phyloP scores from a whole-genome alignment of 2,329 filamentous ascomycete genomes.

The Aquanectria penicillioides region DNA sequence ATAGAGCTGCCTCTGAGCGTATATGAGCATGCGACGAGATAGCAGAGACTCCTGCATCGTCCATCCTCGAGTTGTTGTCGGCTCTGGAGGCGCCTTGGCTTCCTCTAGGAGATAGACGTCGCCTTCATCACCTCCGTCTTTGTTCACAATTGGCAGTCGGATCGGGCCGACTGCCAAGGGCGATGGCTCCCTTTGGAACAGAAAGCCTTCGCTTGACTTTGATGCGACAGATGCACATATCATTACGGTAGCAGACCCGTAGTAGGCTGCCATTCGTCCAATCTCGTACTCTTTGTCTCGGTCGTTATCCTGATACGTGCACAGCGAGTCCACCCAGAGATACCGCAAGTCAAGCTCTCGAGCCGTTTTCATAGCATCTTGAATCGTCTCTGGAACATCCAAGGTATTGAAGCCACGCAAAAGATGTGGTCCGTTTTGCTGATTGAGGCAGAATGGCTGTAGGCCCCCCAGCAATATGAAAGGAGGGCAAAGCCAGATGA shows the following conservation, averaged over 20 bases:
- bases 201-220: background rate
- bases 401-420: background rate
- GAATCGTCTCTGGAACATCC: background rate
- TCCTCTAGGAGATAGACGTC: background rate
- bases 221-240: conserved; percentile 7
- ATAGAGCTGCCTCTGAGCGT: background rate
- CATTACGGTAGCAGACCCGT: conserved; percentile 1
- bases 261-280: conserved; percentile 25
- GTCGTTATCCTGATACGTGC: conserved; percentile 28
- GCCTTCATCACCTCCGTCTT: background rate
- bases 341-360: conserved; percentile 12
- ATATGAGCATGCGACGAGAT: conserved; percentile 18
- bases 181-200: background rate
- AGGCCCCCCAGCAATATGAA: conserved; percentile 13
- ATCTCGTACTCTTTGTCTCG: conserved; percentile 21
- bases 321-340: conserved; percentile 33
- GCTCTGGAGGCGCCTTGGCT: background rate
- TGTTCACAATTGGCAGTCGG: background rate
- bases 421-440: background rate
- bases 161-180: background rate
- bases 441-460: background rate
- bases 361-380: background rate
- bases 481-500: background rate
- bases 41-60: conserved; percentile 21
- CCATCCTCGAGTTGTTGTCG: conserved; percentile 13